Base-by-base conservation (phyloP, 2,329 filamentous ascomycete genomes). In the Penicillium sp. region DNA sequence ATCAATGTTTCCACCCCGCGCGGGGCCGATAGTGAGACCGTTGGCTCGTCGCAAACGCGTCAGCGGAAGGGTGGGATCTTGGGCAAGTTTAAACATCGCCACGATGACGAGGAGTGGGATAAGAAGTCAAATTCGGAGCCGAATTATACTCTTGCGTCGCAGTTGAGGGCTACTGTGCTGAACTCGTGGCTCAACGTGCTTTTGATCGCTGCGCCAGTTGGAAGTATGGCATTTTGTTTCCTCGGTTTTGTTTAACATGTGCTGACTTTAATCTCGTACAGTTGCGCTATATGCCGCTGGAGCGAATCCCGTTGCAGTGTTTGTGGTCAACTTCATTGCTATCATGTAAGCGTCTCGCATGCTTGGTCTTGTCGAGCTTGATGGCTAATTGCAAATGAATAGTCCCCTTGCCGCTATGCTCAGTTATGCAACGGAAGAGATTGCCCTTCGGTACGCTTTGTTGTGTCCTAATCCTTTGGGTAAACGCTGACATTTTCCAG, bases 321-420 rank as follows among this genome's bases (percentile, higher is more conserved):
- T 96, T 63, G 81, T 91, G 48, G 80, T 96, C 71, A 96, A 96
- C 74, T 96, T 96, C 63, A 80, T 96, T 56, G 92, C 91, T 53
- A 95, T 96, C 59, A 85, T 96, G 67, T 71, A 60, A 41, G 65
- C 16, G 16, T 13, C 13, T 13, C n/a, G 14, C 4, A 25, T 33
- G 8, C 10, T 12, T 14, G 7, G 10, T 3, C 2, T n/a, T 44
- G 10, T 25, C 11, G 14, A n/a, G 33, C 12, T 7, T 45, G 38
- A 18, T 35, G 22, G 27, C 40, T 45, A 50, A 51, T 36, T 11
- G 3, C 14, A 14, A 16, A 11, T 11, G 7, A 18, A 25, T 39
- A 71, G 68, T 51, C 91, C 91, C 0, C 77, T 96, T 34, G 92
- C 92, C 2, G 88, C 86, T 12, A 84, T 95, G 76, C 77, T 97